phyloP scores from a whole-genome alignment of 2,329 filamentous ascomycete genomes.

The Apiospora arundinis region DNA sequence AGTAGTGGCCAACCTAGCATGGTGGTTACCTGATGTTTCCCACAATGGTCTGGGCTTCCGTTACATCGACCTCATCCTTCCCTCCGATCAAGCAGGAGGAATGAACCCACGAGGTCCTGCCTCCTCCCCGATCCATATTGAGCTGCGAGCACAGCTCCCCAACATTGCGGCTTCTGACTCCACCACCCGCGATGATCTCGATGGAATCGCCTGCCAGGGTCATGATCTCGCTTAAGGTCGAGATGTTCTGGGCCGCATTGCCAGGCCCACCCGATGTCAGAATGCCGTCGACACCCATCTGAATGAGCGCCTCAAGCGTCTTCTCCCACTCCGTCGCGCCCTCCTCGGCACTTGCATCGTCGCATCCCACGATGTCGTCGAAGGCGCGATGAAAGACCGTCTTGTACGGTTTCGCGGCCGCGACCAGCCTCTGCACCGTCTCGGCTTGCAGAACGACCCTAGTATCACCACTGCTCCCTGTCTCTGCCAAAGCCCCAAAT shows the following conservation, averaged over 20 bases:
- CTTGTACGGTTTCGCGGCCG: conserved; percentile 47
- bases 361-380: conserved; percentile 50
- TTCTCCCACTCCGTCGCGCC: conserved; percentile 27
- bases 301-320: conserved; percentile 44
- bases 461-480: not conserved
- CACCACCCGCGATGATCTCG: conserved; percentile 60
- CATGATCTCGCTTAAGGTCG: conserved; percentile 45
- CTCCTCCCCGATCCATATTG: conserved; percentile 33
- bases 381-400: conserved; percentile 65
- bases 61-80: conserved; percentile 32
- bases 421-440: conserved; percentile 49
- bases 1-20: too few species aligned
- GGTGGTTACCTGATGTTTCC: not conserved
- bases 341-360: not conserved
- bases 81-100: conserved; percentile 49
- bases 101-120: conserved; percentile 50
- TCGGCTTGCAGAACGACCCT: conserved; percentile 45
- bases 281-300: conserved; percentile 56
- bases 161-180: conserved; percentile 52
- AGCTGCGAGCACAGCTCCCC: conserved; percentile 33
- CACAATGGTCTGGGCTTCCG: conserved; percentile 37
- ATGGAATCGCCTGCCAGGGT: conserved; percentile 37
- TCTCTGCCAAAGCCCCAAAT: conserved; percentile 53
- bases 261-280: conserved; percentile 60
- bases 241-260: conserved; percentile 47